Evolutionary conservation across 495 filamentous ascomycete genomes (phyloP), one percentile per base, ranked within the genome.

Genomic region (Trichocladium antarcticum): DNA sequence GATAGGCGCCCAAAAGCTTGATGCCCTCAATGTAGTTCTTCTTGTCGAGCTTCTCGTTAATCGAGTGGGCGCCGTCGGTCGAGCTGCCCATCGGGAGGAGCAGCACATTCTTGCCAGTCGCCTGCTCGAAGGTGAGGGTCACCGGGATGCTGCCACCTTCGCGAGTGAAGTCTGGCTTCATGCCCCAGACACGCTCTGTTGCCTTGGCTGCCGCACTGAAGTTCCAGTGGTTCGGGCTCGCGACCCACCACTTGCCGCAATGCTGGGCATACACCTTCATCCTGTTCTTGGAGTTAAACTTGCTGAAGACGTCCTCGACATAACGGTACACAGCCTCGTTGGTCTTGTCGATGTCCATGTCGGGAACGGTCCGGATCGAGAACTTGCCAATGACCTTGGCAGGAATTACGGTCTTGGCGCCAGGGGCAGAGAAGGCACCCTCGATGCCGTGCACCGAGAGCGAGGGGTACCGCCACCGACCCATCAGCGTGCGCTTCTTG

Each of bases 1-100:
- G 69, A 62, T 99, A 99, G 15, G 92, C 88, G 14, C 92, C 92
- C 42, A 97, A 66, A 40, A 97, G 66, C 74, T 97, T 97, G 54
- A 82, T 95, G n/a, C 92, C 92, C 72, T 97, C 89, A 59, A 99
- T 92, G 64, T 97, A 99, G 63, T 99, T 99, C 64, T 76, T 79
- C 74, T 81, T 84, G 67, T 99, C 92, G 35, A 99, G 75, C 74
- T 99, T 99, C 74, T 99, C 92, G 63, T 99, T 99, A 64, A 95
- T 85, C 28, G 84, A 90, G 69, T 99, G 92, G 20, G 92, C 92
- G 42, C 85, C 90, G 72, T 99, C 92, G 17, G 92, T 97, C 9
- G 83, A 88, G 67, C 84, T 93, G 16, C 92, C 92, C 90, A 99
- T 96, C 8, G 92, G 92, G 46, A 99, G 66, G 48, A 99, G 73